phyloP scores from a whole-genome alignment of 345 rosid genomes.

The Citrus trifoliata region DNA sequence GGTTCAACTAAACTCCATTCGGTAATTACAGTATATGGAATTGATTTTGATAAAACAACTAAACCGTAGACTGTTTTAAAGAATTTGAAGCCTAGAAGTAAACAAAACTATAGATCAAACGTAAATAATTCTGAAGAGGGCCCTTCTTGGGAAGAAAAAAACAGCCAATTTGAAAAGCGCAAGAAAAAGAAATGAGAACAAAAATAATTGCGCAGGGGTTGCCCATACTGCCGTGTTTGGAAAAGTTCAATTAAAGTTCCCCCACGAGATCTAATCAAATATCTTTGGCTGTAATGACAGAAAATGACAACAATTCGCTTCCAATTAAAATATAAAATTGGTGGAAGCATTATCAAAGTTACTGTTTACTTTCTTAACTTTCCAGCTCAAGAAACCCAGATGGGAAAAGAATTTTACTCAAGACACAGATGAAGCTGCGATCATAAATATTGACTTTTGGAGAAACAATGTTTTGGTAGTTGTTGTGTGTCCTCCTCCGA shows the following conservation, averaged over 20 bases:
- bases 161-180: not conserved
- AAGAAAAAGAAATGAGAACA: not conserved
- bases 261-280: slow-evolving; percentile 9
- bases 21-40: not conserved
- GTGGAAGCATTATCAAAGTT: too few relatives aligned
- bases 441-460: not conserved
- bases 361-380: not conserved
- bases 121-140: not conserved
- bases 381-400: not conserved
- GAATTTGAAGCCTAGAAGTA: not conserved
- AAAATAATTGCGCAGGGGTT: not conserved
- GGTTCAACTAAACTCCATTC: not conserved
- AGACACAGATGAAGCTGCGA: not conserved
- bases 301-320: slow-evolving; percentile 9
- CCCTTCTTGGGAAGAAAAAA: not conserved
- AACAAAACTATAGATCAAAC: not conserved
- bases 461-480: not conserved
- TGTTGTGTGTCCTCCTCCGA: not conserved
- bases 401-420: not conserved
- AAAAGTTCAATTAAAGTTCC: not conserved
- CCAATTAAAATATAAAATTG: not conserved
- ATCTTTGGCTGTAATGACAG: slow-evolving; percentile 5
- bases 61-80: not conserved
- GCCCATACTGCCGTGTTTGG: slow-evolving; percentile 9
- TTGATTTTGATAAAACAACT: not conserved